Conservation (phyloP, 139 green algal genomes). For the Coccomyxa sp. region DNA sequence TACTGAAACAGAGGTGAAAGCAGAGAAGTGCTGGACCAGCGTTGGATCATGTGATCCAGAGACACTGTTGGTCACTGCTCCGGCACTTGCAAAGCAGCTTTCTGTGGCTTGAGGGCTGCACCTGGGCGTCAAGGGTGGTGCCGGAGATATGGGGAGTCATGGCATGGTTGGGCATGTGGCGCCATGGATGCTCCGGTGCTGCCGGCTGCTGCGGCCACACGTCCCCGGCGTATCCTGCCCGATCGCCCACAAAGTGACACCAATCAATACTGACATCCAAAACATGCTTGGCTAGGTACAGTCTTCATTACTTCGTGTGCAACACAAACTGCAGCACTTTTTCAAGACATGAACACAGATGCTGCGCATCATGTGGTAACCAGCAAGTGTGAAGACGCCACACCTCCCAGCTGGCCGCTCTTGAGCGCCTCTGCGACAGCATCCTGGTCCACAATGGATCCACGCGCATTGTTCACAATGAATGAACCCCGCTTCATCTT, state of each 20-base stretch:
- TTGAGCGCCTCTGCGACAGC: slow-evolving; percentile 13
- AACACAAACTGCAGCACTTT: too few species aligned
- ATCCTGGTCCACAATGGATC: slow-evolving; percentile 14
- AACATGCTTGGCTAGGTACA: too few species aligned
- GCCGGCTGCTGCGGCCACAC: slow-evolving; percentile 25
- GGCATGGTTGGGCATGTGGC: slow-evolving; percentile 20
- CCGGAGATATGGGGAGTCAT: slow-evolving; percentile 27
- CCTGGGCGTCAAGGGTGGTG: slow-evolving; percentile 27
- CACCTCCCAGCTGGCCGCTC: slow-evolving; percentile 16
- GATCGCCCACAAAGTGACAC: not conserved
- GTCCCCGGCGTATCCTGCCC: slow-evolving; percentile 15
- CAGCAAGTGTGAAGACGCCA: not conserved
- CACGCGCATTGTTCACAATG: slow-evolving; percentile 24
- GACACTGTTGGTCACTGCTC: too few species aligned
- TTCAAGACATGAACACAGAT: too few species aligned
- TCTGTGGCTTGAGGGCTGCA: not conserved
- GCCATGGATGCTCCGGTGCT: slow-evolving; percentile 24
- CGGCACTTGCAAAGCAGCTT: too few species aligned
- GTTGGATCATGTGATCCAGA: too few species aligned
- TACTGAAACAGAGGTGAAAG: too few species aligned
- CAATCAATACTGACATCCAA: too few species aligned
- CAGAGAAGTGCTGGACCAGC: too few species aligned
- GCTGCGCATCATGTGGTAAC: too few species aligned
- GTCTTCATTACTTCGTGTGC: too few species aligned
- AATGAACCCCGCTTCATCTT: slow-evolving; percentile 29